phyloP scores from a whole-genome alignment of 805 yeast genomes.

The Diddensiella caesifluorescens region DNA sequence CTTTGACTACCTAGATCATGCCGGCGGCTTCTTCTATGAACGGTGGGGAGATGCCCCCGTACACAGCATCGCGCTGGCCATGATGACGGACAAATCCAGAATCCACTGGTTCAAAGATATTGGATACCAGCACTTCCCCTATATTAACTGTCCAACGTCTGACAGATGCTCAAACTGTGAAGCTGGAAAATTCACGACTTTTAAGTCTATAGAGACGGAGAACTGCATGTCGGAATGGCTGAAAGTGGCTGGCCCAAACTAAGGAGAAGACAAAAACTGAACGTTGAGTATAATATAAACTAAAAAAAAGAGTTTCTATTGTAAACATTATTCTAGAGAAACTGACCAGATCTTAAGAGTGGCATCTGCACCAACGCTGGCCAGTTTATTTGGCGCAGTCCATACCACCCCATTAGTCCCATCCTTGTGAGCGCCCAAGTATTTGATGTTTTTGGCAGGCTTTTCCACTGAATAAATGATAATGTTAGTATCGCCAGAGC shows the following conservation, averaged over 20 bases:
- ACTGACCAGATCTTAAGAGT: constrained; percentile 67
- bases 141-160: constrained; percentile 78
- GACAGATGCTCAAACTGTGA: constrained; percentile 48
- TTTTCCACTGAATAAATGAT: constrained; percentile 71
- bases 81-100: constrained; percentile 62
- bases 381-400: constrained; percentile 46
- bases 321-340: constrained; percentile 16
- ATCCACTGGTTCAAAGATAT: constrained; percentile 88
- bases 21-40: constrained; percentile 84
- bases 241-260: constrained; percentile 22
- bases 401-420: constrained; percentile 78
- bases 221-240: constrained; percentile 72
- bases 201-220: constrained; percentile 51
- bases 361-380: constrained; percentile 78
- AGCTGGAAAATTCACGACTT: constrained; percentile 50
- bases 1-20: constrained; percentile 55
- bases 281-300: constrained; percentile 11
- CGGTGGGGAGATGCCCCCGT: constrained; percentile 96
- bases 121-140: constrained; percentile 67
- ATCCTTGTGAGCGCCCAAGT: constrained; percentile 76
- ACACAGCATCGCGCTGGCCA: constrained; percentile 66
- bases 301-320: background rate
- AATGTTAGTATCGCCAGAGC: constrained; percentile 77
- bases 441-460: constrained; percentile 73
- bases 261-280: background rate